Conservation (phyloP, 257 asterid species). For the Perilla frutescens region DNA sequence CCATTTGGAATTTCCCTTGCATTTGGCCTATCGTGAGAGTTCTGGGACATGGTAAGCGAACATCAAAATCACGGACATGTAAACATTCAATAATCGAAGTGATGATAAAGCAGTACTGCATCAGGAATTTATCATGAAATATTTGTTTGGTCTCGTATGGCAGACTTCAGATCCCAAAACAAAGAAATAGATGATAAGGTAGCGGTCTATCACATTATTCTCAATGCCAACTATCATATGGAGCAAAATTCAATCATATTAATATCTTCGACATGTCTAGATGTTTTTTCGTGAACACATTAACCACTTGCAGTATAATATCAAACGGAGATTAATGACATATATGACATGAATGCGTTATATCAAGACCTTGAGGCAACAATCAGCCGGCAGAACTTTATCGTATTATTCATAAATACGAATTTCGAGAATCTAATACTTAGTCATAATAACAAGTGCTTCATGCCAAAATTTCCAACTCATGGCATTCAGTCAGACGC, state of each 20-base stretch:
- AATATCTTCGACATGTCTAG: neutral
- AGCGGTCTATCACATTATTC: neutral
- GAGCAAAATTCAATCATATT: neutral
- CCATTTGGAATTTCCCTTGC: slow-evolving; percentile 99
- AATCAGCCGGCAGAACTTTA: slow-evolving; percentile 3
- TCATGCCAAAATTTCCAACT: slow-evolving; percentile 15
- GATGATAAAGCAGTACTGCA: neutral
- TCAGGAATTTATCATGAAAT: neutral
- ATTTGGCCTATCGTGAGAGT: slow-evolving; percentile 94
- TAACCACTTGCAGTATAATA: neutral
- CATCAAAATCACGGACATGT: slow-evolving; percentile 14
- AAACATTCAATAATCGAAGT: neutral
- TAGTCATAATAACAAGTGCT: neutral
- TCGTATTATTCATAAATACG: neutral
- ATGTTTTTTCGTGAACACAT: neutral
- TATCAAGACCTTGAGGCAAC: neutral
- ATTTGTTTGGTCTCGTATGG: neutral
- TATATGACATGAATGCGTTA: neutral
- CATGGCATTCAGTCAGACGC: slow-evolving; percentile 17
- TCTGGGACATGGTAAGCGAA: slow-evolving; percentile 50
- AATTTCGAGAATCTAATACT: neutral
- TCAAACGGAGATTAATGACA: neutral
- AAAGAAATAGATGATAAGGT: too few relatives aligned
- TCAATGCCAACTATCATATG: neutral
- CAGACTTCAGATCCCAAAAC: too few relatives aligned